These are phyloP conservation scores for Torulaspora microellipsoides DNA, from an alignment of 805 yeast genomes.

Conservation along the genomic window DNA sequence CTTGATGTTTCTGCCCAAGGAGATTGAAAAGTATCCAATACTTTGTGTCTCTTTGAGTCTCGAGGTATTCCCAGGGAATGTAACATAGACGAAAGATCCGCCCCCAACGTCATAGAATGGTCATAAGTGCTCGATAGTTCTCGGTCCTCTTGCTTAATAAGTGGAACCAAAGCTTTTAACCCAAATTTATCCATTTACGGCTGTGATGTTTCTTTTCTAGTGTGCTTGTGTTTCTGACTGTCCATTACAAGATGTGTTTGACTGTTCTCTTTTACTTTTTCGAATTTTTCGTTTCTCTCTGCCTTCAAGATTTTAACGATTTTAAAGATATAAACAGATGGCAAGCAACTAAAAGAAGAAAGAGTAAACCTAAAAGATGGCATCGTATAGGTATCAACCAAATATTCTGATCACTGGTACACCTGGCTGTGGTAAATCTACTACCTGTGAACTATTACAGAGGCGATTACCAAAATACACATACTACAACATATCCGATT, in stretches of 20 bases:
- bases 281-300: background rate
- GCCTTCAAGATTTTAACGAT: too few relatives aligned
- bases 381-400: conserved; percentile 38
- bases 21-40: conserved; percentile 60
- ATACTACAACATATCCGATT: conserved; percentile 67
- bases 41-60: conserved; percentile 22
- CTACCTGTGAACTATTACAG: conserved; percentile 30
- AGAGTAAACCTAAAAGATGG: conserved; percentile 5
- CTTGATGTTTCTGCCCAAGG: conserved; percentile 95
- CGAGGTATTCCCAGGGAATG: conserved; percentile 33
- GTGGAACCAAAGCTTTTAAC: conserved; percentile 31
- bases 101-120: conserved; percentile 34
- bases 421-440: conserved; percentile 53
- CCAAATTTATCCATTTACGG: conserved; percentile 32
- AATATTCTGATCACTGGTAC: conserved; percentile 93
- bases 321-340: background rate
- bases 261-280: background rate
- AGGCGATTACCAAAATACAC: conserved; percentile 37
- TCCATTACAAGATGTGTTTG: too few relatives aligned
- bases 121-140: conserved; percentile 25
- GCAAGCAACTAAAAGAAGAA: background rate
- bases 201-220: background rate
- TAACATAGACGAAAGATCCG: conserved; percentile 33
- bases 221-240: too few relatives aligned
- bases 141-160: conserved; percentile 29